Conservation (phyloP, 1,284 basidiomycete species). For the Polyporus tsugae region DNA sequence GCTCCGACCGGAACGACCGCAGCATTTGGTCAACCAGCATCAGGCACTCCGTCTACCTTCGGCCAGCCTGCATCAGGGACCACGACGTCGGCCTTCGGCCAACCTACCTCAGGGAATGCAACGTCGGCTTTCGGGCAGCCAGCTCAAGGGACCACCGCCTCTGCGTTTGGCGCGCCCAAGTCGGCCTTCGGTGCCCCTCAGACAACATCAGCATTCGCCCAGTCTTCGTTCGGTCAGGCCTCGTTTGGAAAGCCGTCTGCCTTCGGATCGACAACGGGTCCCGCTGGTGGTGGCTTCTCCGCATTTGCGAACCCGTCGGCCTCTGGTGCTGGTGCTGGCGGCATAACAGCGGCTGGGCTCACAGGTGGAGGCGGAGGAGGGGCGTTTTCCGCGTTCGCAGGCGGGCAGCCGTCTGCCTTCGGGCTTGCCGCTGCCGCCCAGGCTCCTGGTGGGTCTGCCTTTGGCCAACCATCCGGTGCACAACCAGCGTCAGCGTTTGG, state of each 20-base stretch:
- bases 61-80: constrained; percentile 37
- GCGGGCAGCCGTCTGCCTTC: constrained; percentile 43
- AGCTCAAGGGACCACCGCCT: constrained; percentile 23
- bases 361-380: constrained; percentile 34
- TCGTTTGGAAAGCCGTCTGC: constrained; percentile 44
- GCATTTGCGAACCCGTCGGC: constrained; percentile 35
- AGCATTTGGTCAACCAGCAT: constrained; percentile 43
- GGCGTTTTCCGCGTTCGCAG: constrained; percentile 46
- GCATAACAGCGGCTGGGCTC: not conserved
- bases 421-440: constrained; percentile 39
- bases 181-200: constrained; percentile 42
- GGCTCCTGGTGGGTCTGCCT: constrained; percentile 36
- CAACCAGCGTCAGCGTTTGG: constrained; percentile 20
- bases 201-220: constrained; percentile 42
- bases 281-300: constrained; percentile 37
- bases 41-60: constrained; percentile 45
- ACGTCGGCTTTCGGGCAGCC: constrained; percentile 45
- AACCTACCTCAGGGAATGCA: constrained; percentile 30
- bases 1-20: constrained; percentile 27
- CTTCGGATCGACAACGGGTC: constrained; percentile 38
- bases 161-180: constrained; percentile 9
- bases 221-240: constrained; percentile 37
- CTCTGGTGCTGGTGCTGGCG: constrained; percentile 36
- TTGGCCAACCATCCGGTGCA: constrained; percentile 38
- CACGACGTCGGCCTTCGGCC: constrained; percentile 45